Evolutionary conservation across 306 rosid genomes (phyloP), one percentile per base, ranked within the genome.

Genomic region (Prosopis cineraria): DNA sequence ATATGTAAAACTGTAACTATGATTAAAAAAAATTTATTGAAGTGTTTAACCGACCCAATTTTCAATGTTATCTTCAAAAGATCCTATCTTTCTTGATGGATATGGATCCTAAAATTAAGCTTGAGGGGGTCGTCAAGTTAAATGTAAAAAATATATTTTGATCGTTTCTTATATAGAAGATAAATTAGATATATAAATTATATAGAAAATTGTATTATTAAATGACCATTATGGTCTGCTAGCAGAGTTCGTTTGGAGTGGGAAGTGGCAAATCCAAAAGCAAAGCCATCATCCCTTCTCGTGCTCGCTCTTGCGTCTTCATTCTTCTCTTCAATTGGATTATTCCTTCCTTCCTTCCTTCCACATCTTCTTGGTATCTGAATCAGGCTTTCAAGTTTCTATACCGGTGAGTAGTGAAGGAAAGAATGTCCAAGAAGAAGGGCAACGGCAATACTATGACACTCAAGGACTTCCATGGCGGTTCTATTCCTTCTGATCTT

Each of bases 381-480:
- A 68, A 56, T 25, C 41, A 16, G 43, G 41, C 24, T 79, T 67
- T 75, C 52, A n/a, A 47, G 56, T 47, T 59, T 33, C n/a, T 27
- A 39, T 29, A 27, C 30, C 70, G 20, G 71, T 24, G 78, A 34
- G 69, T 45, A 76, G 43, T 4, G 53, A 47, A 47, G 17, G 60
- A 63, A 65, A 80, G 63, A 75, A 92, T 94, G 98, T 95, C 98
- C 91, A 95, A 92, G 97, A 95, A 95, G 98, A 95, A 91, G 73
- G 89, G 31, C 27, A 86, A 85, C 71, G 96, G 96, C 47, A 89
- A 85, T 73, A 92, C 98, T 53, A 95, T 92, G 98, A 92, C 97
- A 50, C 95, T 95, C 48, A 95, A 91, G 88, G 98, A 92, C 78
- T 95, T 95, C 82, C 98, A 95, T 77, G 98, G 98, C 71, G 98